A percentile compares a stretch with the other conserved stretches of the same genome.
Conservation (phyloP, 129 eudicot genomes). For the Escallonia herrerae region DNA sequence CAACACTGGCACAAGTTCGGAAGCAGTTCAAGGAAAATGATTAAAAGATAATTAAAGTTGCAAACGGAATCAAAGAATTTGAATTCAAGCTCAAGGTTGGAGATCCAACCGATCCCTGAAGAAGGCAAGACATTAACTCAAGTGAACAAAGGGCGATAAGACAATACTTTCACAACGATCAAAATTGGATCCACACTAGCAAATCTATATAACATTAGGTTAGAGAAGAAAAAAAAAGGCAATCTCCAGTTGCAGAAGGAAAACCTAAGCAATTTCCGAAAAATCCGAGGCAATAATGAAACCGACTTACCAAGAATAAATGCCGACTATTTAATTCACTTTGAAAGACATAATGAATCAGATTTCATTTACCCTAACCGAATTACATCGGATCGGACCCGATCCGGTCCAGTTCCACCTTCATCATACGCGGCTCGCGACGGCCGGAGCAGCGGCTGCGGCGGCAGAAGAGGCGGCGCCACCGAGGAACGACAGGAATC, state of each 20-base stretch:
- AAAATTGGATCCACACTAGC: too few species aligned
- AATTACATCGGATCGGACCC: not conserved
- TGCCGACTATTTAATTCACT: not conserved
- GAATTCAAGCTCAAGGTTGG: too few species aligned
- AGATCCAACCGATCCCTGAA: too few species aligned
- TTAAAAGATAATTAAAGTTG: too few species aligned
- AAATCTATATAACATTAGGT: too few species aligned
- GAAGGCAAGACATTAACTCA: too few species aligned
- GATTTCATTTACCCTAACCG: not conserved
- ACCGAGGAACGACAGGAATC: conserved; percentile 74
- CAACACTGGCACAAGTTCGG: too few species aligned
- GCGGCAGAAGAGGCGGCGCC: conserved; percentile 66
- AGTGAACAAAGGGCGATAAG: too few species aligned
- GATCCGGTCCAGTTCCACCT: conserved; percentile 7
- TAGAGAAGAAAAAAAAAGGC: too few species aligned
- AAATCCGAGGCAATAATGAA: not conserved
- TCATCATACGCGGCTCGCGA: conserved; percentile 39
- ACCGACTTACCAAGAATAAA: not conserved
- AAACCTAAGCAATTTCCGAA: conserved; percentile 17
- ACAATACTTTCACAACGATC: too few species aligned
- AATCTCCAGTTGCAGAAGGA: conserved; percentile 10
- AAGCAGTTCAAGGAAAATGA: too few species aligned
- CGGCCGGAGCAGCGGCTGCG: conserved; percentile 43
- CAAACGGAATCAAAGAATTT: too few species aligned
- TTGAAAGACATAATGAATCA: not conserved